These are phyloP conservation scores for Meyerozyma sp. DNA, from an alignment of 1,139 yeast species.

Conservation along the genomic window DNA sequence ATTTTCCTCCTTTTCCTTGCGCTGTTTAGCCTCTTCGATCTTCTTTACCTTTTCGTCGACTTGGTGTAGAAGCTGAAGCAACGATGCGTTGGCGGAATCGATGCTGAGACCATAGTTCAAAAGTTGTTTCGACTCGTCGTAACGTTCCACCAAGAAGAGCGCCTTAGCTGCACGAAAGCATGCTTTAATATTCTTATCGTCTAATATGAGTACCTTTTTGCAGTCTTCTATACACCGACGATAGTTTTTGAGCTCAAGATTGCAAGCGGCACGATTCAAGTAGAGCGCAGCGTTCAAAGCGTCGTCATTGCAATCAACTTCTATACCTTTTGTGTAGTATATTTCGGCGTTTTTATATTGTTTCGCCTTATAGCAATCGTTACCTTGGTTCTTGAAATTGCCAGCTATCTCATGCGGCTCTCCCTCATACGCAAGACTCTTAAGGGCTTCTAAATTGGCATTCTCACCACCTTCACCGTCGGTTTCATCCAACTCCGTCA, in stretches of 20 bases:
- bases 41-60: constrained; percentile 36
- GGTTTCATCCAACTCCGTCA: constrained; percentile 78
- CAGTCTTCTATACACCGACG: constrained; percentile 87
- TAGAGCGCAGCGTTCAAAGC: constrained; percentile 57
- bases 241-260: constrained; percentile 77
- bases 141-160: constrained; percentile 57
- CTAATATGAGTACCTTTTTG: constrained; percentile 59
- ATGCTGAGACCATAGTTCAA: constrained; percentile 57
- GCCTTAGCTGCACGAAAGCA: constrained; percentile 83
- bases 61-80: constrained; percentile 37
- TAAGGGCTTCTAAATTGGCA: constrained; percentile 74
- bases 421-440: constrained; percentile 91
- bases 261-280: constrained; percentile 88
- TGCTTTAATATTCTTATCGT: constrained; percentile 75
- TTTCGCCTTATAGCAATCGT: constrained; percentile 71
- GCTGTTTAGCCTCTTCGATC: constrained; percentile 24
- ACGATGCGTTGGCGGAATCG: constrained; percentile 54
- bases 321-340: constrained; percentile 76
- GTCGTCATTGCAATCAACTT: constrained; percentile 46
- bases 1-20: constrained; percentile 29
- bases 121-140: constrained; percentile 69
- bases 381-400: constrained; percentile 90
- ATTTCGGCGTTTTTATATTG: constrained; percentile 72
- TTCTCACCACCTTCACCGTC: constrained; percentile 80
- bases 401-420: constrained; percentile 89